These are phyloP conservation scores for Starmerella lactis-condensi DNA, from an alignment of 805 yeast genomes.

Conservation along the genomic window DNA sequence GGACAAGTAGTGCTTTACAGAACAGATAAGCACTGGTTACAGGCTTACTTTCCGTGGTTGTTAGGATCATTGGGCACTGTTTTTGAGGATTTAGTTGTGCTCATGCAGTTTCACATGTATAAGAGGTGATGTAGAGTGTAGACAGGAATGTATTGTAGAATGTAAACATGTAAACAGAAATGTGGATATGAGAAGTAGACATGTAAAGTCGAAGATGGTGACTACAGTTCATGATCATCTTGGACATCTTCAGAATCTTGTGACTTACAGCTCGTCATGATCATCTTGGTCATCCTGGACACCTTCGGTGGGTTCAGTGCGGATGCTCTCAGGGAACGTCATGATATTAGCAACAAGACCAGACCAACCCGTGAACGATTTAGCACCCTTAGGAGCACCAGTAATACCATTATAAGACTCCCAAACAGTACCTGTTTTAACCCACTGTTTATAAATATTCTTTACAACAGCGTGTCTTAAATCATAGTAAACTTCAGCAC, in stretches of 20 bases:
- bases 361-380: constrained; percentile 91
- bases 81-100: constrained; percentile 46
- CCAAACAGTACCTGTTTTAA: constrained; percentile 63
- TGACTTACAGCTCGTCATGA: neutral
- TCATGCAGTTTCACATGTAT: constrained; percentile 49
- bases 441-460: constrained; percentile 55
- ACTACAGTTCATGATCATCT: neutral
- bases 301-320: neutral
- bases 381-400: constrained; percentile 65
- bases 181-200: neutral
- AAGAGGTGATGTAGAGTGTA: constrained; percentile 13
- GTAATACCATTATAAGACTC: constrained; percentile 70
- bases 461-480: constrained; percentile 49
- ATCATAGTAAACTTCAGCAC: constrained; percentile 34
- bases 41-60: constrained; percentile 55
- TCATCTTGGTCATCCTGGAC: neutral
- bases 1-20: constrained; percentile 52
- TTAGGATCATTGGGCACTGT: constrained; percentile 65
- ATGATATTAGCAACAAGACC: constrained; percentile 62
- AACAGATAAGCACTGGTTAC: constrained; percentile 39
- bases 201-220: neutral
- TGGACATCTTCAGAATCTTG: neutral
- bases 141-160: neutral
- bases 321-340: constrained; percentile 48
- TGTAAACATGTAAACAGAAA: neutral